phyloP scores from a whole-genome alignment of 129 eudicot species.

The Heracleum sosnowskyi region DNA sequence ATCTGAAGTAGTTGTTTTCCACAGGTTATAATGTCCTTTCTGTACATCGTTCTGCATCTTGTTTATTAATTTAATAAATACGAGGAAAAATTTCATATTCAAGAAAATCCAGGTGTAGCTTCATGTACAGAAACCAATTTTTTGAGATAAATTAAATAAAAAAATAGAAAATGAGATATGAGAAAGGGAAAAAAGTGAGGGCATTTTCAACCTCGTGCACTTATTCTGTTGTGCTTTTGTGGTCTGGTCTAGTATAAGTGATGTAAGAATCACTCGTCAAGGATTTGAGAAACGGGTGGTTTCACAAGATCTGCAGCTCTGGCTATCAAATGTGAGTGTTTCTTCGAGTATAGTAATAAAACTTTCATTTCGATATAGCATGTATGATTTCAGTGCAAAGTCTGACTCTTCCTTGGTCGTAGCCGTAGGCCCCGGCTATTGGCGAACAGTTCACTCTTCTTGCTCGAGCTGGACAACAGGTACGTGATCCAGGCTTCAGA shows the following conservation, averaged over 20 bases:
- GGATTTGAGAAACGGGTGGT: slow-evolving; percentile 96
- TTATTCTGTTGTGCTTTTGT: neutral
- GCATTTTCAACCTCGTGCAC: neutral
- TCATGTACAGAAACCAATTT: neutral
- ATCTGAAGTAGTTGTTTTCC: neutral
- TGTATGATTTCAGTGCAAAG: neutral
- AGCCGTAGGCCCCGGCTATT: slow-evolving; percentile 64
- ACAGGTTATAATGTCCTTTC: neutral
- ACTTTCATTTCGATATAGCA: neutral
- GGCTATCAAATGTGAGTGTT: slow-evolving; percentile 87
- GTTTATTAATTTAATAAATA: neutral
- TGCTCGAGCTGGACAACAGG: slow-evolving; percentile 99
- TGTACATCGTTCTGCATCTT: neutral
- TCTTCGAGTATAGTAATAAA: neutral
- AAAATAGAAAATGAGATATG: neutral
- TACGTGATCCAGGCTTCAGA: slow-evolving; percentile 3
- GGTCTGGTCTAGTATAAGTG: slow-evolving; percentile 44
- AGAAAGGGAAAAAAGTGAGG: neutral
- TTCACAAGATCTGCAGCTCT: slow-evolving; percentile 93
- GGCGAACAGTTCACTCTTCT: slow-evolving; percentile 72
- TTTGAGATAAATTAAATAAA: neutral
- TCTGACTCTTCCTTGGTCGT: neutral
- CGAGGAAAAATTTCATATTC: neutral
- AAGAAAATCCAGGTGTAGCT: neutral
- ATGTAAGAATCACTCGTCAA: slow-evolving; percentile 68